Percentiles rank a stretch among this genome's conserved stretches.
These are phyloP conservation scores for Diaporthe citriasiana DNA, from an alignment of 2,329 filamentous ascomycete species.

Conservation along the genomic window DNA sequence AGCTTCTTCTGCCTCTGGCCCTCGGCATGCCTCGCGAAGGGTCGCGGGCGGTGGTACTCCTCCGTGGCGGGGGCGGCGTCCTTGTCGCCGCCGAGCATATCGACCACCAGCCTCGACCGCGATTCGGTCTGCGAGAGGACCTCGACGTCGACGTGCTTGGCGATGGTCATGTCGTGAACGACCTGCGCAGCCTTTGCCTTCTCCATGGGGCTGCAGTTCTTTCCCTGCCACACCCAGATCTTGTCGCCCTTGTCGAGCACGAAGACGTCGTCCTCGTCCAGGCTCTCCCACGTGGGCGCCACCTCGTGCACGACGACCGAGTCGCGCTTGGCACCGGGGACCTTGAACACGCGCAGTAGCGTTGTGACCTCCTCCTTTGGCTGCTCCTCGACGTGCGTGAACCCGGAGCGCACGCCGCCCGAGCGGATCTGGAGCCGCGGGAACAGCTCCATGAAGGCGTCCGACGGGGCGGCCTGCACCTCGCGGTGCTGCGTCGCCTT, in stretches of 20 bases:
- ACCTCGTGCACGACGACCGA: slow-evolving; percentile 75
- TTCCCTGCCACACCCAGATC: slow-evolving; percentile 80
- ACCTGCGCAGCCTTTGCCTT: slow-evolving; percentile 78
- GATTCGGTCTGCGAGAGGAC: slow-evolving; percentile 74
- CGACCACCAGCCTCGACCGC: slow-evolving; percentile 67
- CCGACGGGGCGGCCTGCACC: slow-evolving; percentile 70
- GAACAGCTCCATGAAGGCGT: slow-evolving; percentile 73
- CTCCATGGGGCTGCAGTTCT: slow-evolving; percentile 76
- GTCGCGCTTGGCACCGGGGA: slow-evolving; percentile 62
- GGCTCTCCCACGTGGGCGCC: slow-evolving; percentile 70
- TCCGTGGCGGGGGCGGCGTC: slow-evolving; percentile 60
- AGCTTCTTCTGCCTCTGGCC: slow-evolving; percentile 58
- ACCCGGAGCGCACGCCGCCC: slow-evolving; percentile 74
- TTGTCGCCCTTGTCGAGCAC: slow-evolving; percentile 73
- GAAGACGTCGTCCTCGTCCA: slow-evolving; percentile 77
- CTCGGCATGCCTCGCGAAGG: slow-evolving; percentile 52
- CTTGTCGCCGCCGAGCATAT: slow-evolving; percentile 66
- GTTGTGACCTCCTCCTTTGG: slow-evolving; percentile 59
- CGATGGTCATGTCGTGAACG: slow-evolving; percentile 74
- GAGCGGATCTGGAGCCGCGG: slow-evolving; percentile 70
- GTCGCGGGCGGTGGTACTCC: slow-evolving; percentile 56
- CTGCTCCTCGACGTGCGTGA: slow-evolving; percentile 70
- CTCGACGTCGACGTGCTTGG: slow-evolving; percentile 75
- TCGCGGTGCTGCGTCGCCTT: slow-evolving; percentile 76
- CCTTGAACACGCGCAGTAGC: slow-evolving; percentile 75